phyloP scores from a whole-genome alignment of 2,329 filamentous ascomycete species.

The Aureobasidium sp. region DNA sequence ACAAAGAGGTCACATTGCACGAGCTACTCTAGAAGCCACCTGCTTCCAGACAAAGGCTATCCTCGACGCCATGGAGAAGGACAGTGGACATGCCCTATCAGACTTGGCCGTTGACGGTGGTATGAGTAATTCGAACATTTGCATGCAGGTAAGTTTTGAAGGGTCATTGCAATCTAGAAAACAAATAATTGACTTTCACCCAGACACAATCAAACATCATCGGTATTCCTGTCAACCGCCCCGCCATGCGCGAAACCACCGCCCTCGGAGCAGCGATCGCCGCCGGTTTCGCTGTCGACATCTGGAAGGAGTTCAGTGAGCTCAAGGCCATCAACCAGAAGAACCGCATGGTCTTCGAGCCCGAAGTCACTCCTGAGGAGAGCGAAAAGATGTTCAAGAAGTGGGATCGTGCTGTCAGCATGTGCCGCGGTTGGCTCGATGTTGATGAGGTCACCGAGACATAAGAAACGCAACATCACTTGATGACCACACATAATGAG shows the following conservation, averaged over 20 bases:
- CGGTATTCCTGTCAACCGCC: slow-evolving; percentile 71
- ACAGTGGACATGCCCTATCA: slow-evolving; percentile 65
- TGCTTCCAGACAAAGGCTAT: slow-evolving; percentile 91
- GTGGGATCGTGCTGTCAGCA: slow-evolving; percentile 23
- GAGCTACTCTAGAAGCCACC: slow-evolving; percentile 77
- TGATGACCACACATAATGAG: not conserved
- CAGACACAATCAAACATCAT: slow-evolving; percentile 76
- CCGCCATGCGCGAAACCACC: slow-evolving; percentile 80
- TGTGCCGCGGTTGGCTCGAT: slow-evolving; percentile 24
- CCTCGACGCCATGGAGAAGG: slow-evolving; percentile 77
- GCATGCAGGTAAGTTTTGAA: slow-evolving; percentile 58
- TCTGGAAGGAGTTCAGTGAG: slow-evolving; percentile 68
- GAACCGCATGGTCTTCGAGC: slow-evolving; percentile 21
- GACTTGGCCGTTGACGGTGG: slow-evolving; percentile 76
- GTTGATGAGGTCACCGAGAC: slow-evolving; percentile 19
- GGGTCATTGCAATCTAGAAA: not conserved
- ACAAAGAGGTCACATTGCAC: slow-evolving; percentile 71
- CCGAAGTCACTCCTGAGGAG: slow-evolving; percentile 20
- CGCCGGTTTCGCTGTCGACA: slow-evolving; percentile 67
- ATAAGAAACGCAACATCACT: not conserved
- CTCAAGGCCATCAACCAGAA: slow-evolving; percentile 41
- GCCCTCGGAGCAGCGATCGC: slow-evolving; percentile 78
- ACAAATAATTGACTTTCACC: not conserved
- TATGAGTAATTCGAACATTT: slow-evolving; percentile 77
- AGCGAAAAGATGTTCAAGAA: slow-evolving; percentile 23